Conservation (phyloP, 768 basidiomycete species). For the Gloeophyllum trabeum region DNA sequence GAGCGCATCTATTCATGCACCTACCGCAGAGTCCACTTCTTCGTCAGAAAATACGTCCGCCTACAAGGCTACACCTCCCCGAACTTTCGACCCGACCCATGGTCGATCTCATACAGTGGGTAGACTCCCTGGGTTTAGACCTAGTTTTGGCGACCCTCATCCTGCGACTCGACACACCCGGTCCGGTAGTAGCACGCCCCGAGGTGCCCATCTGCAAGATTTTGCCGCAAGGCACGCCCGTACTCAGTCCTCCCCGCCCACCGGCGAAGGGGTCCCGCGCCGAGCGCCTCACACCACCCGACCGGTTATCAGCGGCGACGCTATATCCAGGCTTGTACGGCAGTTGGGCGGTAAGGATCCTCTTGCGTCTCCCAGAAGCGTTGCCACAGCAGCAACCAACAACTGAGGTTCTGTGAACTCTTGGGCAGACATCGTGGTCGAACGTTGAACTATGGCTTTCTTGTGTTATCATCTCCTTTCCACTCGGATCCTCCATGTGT, state of each 20-base stretch:
- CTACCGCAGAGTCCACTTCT: constrained; percentile 11
- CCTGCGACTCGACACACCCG: neutral
- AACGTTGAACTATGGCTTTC: too few relatives aligned
- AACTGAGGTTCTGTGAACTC: too few relatives aligned
- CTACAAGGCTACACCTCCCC: constrained; percentile 6
- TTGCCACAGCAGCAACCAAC: neutral
- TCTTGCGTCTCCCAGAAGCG: constrained; percentile 2
- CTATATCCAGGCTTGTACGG: constrained; percentile 52
- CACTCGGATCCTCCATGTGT: too few relatives aligned
- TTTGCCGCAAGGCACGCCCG: constrained; percentile 32
- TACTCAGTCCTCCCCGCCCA: constrained; percentile 46
- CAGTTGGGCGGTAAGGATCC: constrained; percentile 36
- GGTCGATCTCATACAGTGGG: constrained; percentile 49
- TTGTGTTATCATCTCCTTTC: too few relatives aligned
- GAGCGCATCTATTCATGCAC: constrained; percentile 2
- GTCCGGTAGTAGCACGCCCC: too few relatives aligned
- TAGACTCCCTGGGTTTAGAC: constrained; percentile 21
- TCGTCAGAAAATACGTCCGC: constrained; percentile 23
- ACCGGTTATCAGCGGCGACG: constrained; percentile 67
- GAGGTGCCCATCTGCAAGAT: neutral
- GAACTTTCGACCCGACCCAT: constrained; percentile 26
- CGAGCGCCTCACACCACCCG: constrained; percentile 35
- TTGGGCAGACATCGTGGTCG: too few relatives aligned
- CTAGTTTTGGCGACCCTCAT: neutral
- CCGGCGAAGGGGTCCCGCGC: constrained; percentile 18